Percentiles rank a stretch among this genome's conserved stretches.
Conservation (phyloP, 495 filamentous ascomycete genomes). For the Jackrogersella minutella region DNA sequence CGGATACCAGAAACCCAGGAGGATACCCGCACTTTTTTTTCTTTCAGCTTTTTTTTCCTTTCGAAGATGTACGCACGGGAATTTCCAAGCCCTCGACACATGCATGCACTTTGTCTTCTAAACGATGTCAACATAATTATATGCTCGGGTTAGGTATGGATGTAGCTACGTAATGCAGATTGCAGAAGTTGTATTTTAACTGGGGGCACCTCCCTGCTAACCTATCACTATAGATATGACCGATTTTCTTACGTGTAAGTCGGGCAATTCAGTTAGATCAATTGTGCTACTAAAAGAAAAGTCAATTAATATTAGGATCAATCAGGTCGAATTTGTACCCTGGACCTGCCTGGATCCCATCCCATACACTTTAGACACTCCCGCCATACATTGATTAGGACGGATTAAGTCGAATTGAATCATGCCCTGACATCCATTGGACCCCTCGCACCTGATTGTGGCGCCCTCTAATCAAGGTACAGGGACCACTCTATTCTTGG, state of each 20-base stretch:
- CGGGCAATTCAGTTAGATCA: too few species aligned
- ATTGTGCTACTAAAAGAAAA: too few species aligned
- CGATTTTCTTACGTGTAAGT: conserved; percentile 7
- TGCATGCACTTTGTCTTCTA: neutral
- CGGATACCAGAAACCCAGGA: conserved; percentile 26
- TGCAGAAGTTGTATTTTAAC: neutral
- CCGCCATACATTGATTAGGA: too few species aligned
- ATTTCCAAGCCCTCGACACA: conserved; percentile 15
- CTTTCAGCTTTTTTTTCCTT: neutral
- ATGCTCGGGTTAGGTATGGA: too few species aligned
- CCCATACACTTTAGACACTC: too few species aligned
- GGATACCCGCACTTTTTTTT: conserved; percentile 25
- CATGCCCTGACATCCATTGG: conserved; percentile 25
- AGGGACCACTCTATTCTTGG: conserved; percentile 25
- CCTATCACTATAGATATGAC: neutral
- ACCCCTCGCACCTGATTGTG: conserved; percentile 20
- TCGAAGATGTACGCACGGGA: conserved; percentile 9
- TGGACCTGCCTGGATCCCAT: too few species aligned
- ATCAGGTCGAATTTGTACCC: neutral
- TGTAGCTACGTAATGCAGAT: neutral
- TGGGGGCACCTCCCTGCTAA: conserved; percentile 1
- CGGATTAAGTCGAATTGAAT: conserved; percentile 16
- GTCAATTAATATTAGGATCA: too few species aligned
- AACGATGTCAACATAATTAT: too few species aligned
- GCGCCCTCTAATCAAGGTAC: conserved; percentile 13